Conservation (phyloP, 2,329 filamentous ascomycete genomes). For the Stachybotrys elegans region DNA sequence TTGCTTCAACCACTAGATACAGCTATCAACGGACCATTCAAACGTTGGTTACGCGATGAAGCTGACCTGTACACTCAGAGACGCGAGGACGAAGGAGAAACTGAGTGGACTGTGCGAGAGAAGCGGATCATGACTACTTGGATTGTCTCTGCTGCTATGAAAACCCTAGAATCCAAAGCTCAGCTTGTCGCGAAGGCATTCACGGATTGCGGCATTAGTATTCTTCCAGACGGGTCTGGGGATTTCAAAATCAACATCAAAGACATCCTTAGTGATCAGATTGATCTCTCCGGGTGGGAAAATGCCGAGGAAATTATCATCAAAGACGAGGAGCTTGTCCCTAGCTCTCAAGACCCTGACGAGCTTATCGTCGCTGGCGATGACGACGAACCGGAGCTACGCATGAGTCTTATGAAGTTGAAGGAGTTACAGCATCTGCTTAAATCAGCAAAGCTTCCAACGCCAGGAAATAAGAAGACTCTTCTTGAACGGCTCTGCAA, state of each 20-base stretch:
- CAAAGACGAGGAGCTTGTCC: background rate
- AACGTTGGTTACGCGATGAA: background rate
- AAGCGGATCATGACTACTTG: slow-evolving; percentile 3
- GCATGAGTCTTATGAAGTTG: too few relatives aligned
- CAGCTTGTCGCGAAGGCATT: slow-evolving; percentile 2
- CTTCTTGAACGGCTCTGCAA: too few relatives aligned
- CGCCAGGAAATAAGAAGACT: too few relatives aligned
- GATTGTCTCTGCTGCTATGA: background rate
- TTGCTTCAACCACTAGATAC: slow-evolving; percentile 4
- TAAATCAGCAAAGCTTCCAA: too few relatives aligned
- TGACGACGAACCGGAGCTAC: too few relatives aligned
- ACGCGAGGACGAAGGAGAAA: background rate
- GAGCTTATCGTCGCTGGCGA: background rate
- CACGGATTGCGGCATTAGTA: background rate
- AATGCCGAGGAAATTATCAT: background rate
- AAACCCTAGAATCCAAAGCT: background rate
- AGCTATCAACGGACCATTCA: slow-evolving; percentile 2
- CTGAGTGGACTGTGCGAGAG: background rate
- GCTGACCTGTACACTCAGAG: background rate
- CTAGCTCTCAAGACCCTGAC: background rate
- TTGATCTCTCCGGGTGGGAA: slow-evolving; percentile 3
- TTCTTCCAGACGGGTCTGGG: slow-evolving; percentile 1
- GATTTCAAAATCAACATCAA: slow-evolving; percentile 3
- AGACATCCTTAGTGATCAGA: background rate
- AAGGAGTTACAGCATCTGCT: too few relatives aligned